Base-by-base conservation (phyloP, 441 rosid species). In the Rhodomyrtus psidioides region DNA sequence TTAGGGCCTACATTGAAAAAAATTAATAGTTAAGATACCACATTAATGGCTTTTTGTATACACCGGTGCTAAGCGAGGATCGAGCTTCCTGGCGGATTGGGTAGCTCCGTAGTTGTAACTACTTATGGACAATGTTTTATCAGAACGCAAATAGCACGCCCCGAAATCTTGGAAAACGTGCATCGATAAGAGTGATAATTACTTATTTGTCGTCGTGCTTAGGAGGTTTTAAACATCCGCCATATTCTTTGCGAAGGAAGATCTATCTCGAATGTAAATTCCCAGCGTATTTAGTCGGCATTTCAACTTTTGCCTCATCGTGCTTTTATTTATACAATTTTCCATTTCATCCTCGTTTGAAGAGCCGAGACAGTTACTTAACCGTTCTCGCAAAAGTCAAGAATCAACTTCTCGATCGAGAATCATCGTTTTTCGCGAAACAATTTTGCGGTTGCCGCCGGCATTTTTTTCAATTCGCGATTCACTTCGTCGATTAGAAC, bases 11-110 rank as follows among this genome's bases (percentile, higher is more conserved):
- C 51, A 9, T 46, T 46, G 3, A 42, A 42, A 4, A 42, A 46
- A 2, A 9, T 46, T 2, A 46, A 46, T 9, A 9, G 12, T 9
- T 46, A 1, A 46, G 9, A 44, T 1, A 44, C 9, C 49, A 44
- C 49, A 7, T 44, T 21, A 2, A 19, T 65, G 8, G 26, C 34
- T 19, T 65, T 65, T 65, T 65, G 46, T 23, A 9, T 6, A 21
- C 4, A 0, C 2, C 3, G 1, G 4, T 65, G 7, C 0, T 0
- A 5, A 34, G 26, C 0, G 0, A 17, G 14, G 4, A 10, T 0
- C 2, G 23, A 19, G 76, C 14, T 13, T 19, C 46, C 4, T 2
- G 0, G 2, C 0, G 1, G 15, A 19, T 65, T 9, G 19, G 14
- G 4, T 19, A 34, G 14, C 2, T 0, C 1, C 14, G 4, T 19